phyloP scores from a whole-genome alignment of 805 yeast species.

The Cyberlindnera americana region DNA sequence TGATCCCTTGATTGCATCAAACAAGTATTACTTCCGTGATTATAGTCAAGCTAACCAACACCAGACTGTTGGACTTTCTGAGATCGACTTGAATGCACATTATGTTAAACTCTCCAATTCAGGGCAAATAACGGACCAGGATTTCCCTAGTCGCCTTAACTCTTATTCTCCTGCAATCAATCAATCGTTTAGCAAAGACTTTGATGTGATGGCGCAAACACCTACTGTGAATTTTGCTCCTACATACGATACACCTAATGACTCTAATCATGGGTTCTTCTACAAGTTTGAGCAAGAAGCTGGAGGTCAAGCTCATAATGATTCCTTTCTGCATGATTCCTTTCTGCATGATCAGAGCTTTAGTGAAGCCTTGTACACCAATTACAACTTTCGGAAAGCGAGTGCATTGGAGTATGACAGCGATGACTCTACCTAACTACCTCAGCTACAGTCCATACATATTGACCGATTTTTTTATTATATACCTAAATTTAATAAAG shows the following conservation, averaged over 20 bases:
- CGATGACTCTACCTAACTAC: not conserved
- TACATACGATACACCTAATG: not conserved
- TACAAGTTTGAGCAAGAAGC: slow-evolving; percentile 1
- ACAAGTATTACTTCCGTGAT: not conserved
- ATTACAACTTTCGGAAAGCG: not conserved
- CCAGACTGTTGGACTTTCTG: not conserved
- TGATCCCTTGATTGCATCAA: not conserved
- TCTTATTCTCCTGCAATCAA: not conserved
- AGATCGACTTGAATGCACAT: slow-evolving; percentile 2
- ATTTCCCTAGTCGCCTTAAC: not conserved
- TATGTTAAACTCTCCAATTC: not conserved
- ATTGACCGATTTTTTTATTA: too few relatives aligned
- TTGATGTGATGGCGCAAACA: not conserved
- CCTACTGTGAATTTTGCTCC: not conserved
- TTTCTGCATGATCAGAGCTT: not conserved
- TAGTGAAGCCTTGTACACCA: not conserved
- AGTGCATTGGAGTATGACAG: not conserved
- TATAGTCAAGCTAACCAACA: not conserved
- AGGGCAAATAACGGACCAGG: not conserved
- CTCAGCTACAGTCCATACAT: too few relatives aligned
- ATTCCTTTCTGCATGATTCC: not conserved
- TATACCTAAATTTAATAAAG: too few relatives aligned
- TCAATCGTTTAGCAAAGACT: not conserved
- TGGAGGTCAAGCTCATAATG: too few relatives aligned
- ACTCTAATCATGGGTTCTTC: slow-evolving; percentile 2